Base-by-base conservation (phyloP, 2,329 filamentous ascomycete genomes). In the Massarina eburnea region DNA sequence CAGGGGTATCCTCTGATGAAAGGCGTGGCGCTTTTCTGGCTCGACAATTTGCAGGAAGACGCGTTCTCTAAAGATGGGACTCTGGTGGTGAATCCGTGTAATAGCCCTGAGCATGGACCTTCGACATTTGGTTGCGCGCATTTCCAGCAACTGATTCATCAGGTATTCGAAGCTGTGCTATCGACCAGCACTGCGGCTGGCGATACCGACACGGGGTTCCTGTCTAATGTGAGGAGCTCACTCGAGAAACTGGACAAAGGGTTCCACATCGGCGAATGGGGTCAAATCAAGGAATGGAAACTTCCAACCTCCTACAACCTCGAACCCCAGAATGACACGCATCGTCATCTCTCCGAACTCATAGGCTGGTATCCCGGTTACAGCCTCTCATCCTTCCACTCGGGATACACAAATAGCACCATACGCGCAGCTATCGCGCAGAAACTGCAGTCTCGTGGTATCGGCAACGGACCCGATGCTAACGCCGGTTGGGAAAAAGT, bases 401-500 rank as follows among this genome's bases (percentile, higher is more conserved):
- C 56, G 15, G 73, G 74, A 19, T 78, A 79, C 60, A 63, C 58
- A 1, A 76, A 78, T 53, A 67, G 66, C 1, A 68, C 65, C 0
- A 71, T 80, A 19, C 72, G 74, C 29, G 45, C 63, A 2, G 78
- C 78, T 1, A 68, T 82, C 1, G 60, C 58, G 4, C 72, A 71
- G 0, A 76, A 75, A 0, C 69, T 83, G 0, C 57, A 69, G 8
- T 67, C 72, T 1, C 74, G 79, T 8, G 79, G 78, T 0, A 54
- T 64, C 2, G 78, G 79, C 2, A 74, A 73, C 19, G 71, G 61
- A 0, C 52, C 56, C 1, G 79, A 82, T 40, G 72, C 76, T 1
- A 78, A 83, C 50, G 71, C 79, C 0, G 80, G 80, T 0, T 83
- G 80, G 80, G 77, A 72, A 15, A 83, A 83, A 49, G 75, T 82